Percentiles rank a stretch among this genome's conserved stretches.
Conservation (phyloP, 2,329 filamentous ascomycete species). For the Didymella segeticola region DNA sequence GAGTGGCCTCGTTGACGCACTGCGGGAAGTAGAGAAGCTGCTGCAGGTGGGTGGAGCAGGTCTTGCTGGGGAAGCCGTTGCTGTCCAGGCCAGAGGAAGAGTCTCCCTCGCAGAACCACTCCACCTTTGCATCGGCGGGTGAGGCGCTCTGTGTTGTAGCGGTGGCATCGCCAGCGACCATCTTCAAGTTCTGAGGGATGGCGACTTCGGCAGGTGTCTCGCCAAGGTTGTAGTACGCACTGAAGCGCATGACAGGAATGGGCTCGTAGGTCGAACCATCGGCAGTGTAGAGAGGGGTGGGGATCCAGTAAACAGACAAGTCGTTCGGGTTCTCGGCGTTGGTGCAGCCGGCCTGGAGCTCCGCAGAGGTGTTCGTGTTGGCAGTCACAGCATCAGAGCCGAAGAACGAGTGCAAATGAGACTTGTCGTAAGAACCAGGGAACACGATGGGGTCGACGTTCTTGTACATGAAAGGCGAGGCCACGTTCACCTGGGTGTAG, state of each 20-base stretch:
- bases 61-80: constrained; percentile 43
- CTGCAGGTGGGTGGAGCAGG: constrained; percentile 55
- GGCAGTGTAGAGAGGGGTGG: constrained; percentile 51
- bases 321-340: constrained; percentile 57
- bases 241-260: constrained; percentile 50
- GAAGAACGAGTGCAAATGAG: constrained; percentile 56
- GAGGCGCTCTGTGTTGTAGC: constrained; percentile 39
- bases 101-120: constrained; percentile 41
- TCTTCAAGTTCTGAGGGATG: constrained; percentile 54
- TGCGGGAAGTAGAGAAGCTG: constrained; percentile 55
- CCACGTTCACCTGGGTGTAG: constrained; percentile 47
- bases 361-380: constrained; percentile 46
- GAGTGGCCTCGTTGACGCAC: constrained; percentile 50
- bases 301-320: constrained; percentile 56
- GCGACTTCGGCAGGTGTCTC: constrained; percentile 53
- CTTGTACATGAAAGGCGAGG: constrained; percentile 51
- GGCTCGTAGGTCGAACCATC: constrained; percentile 44
- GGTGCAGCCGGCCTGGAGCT: constrained; percentile 55
- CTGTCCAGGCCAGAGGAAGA: constrained; percentile 20
- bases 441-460: constrained; percentile 56
- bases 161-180: constrained; percentile 51
- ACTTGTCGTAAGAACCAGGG: constrained; percentile 49
- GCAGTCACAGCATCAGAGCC: constrained; percentile 53
- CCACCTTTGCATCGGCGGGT: constrained; percentile 30
- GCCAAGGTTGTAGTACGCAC: constrained; percentile 56